Evolutionary conservation across 495 filamentous ascomycete genomes (phyloP), one percentile per base, ranked within the genome.

Genomic region (Copromyces sp.): DNA sequence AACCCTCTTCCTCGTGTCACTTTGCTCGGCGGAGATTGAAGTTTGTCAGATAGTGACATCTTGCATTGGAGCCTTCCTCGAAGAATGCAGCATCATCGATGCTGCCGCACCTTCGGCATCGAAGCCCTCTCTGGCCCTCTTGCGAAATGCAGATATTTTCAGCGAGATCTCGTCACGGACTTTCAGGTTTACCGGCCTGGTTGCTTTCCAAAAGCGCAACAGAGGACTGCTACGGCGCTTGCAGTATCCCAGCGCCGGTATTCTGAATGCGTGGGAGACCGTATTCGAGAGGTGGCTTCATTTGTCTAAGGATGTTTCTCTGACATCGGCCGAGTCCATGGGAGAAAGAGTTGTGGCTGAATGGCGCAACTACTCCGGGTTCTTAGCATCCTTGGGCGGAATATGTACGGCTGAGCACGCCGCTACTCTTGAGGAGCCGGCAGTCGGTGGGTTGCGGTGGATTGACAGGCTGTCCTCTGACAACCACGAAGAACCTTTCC

Each of bases 341-440:
- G 83, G 87, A 16, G 89, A 90, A 71, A 81, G 80, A 59, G 77
- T 81, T 29, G 83, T 90, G 35, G 84, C 85, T 11, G 89, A 90
- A 74, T 91, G 89, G 89, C 84, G 89, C 39, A 91, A 91, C 74
- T 87, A 87, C 71, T 89, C 88, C 4, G 89, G 89, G 5, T 90
- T 91, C 76, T 84, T 91, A 17, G 89, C 89, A 24, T 89, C 89
- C 3, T 81, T 91, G 41, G 89, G 88, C n/a, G 89, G 89, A 5
- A 84, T 86, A 69, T 91, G 89, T 77, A 89, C 89, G n/a, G 87
- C 89, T 5, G 86, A 89, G 71, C 85, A 87, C 74, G 82, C 84
- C 70, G 75, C 82, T 69, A 77, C 82, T 41, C 76, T 84, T 16
- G 89, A 90, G 72, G 89, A 91, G 70, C 80, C 86, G 38, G 81